phyloP scores from a whole-genome alignment of 2,329 filamentous ascomycete species.

The Dothideomycetidae sp. region DNA sequence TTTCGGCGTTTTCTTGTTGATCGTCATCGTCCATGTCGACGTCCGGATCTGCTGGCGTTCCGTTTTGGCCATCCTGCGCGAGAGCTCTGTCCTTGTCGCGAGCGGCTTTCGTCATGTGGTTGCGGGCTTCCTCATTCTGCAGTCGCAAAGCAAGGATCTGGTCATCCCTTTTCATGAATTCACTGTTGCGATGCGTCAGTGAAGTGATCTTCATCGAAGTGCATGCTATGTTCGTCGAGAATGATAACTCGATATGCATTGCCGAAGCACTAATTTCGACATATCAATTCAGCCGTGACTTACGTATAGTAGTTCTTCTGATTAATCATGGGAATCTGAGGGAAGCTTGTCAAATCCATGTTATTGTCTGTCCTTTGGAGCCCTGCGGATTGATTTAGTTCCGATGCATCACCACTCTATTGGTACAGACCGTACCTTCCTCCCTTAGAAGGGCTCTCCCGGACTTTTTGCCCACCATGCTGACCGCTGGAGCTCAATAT shows the following conservation, averaged over 20 bases:
- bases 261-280: too few relatives aligned
- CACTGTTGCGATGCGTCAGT: constrained; percentile 38
- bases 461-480: constrained; percentile 53
- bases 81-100: constrained; percentile 78
- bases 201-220: background rate
- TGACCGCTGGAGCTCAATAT: constrained; percentile 16
- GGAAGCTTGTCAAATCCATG: constrained; percentile 91
- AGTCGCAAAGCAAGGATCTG: constrained; percentile 81
- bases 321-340: constrained; percentile 83
- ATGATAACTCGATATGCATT: background rate
- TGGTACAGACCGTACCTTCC: constrained; percentile 31
- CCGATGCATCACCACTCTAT: background rate
- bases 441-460: constrained; percentile 47
- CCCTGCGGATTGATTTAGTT: constrained; percentile 39
- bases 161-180: constrained; percentile 97
- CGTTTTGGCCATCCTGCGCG: constrained; percentile 57
- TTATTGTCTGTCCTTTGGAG: constrained; percentile 96
- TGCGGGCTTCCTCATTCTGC: constrained; percentile 73
- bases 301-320: constrained; percentile 99
- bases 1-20: constrained; percentile 35
- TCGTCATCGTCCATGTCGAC: constrained; percentile 44
- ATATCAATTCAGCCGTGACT: too few relatives aligned
- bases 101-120: constrained; percentile 69
- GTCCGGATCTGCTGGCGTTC: constrained; percentile 40
- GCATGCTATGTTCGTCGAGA: background rate